Percentiles rank a stretch among this genome's conserved stretches.
These are phyloP conservation scores for Monilinia laxa DNA, from an alignment of 2,329 filamentous ascomycete species.

Conservation along the genomic window DNA sequence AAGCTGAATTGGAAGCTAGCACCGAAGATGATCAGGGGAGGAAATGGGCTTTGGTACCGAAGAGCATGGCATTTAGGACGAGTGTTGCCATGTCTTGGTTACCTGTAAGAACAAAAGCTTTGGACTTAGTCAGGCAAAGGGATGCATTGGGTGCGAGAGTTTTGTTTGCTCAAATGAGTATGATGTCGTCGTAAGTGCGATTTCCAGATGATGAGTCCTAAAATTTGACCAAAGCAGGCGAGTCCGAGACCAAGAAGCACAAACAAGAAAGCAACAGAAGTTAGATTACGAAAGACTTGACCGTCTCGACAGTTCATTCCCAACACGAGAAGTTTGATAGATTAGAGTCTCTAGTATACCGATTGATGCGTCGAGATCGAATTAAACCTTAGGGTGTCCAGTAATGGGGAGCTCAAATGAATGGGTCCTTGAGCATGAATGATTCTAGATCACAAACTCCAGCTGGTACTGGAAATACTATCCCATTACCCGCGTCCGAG, in stretches of 20 bases:
- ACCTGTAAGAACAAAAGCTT: slow-evolving; percentile 46
- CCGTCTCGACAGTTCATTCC: slow-evolving; percentile 28
- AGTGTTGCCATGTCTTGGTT: slow-evolving; percentile 49
- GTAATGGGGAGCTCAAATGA: slow-evolving; percentile 8
- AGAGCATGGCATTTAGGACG: slow-evolving; percentile 43
- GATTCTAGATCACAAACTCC: neutral
- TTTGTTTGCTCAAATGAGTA: slow-evolving; percentile 51
- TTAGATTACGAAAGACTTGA: slow-evolving; percentile 29
- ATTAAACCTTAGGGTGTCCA: slow-evolving; percentile 7
- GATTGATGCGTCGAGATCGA: slow-evolving; percentile 30
- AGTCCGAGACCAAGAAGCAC: slow-evolving; percentile 34
- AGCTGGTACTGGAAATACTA: neutral
- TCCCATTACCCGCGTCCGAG: neutral
- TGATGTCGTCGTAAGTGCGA: slow-evolving; percentile 46
- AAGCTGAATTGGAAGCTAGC: slow-evolving; percentile 42
- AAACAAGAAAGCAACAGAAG: slow-evolving; percentile 30
- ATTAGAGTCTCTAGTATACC: slow-evolving; percentile 32
- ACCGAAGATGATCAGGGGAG: slow-evolving; percentile 28
- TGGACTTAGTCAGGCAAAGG: slow-evolving; percentile 49
- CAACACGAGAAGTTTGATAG: slow-evolving; percentile 35
- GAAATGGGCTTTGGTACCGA: slow-evolving; percentile 45
- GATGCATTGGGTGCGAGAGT: slow-evolving; percentile 48
- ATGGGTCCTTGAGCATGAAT: neutral
- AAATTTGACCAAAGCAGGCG: slow-evolving; percentile 27
- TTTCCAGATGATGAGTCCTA: neutral